Evolutionary conservation across 768 basidiomycete genomes (phyloP).

Genomic region (Panaeolus papilionaceus): DNA sequence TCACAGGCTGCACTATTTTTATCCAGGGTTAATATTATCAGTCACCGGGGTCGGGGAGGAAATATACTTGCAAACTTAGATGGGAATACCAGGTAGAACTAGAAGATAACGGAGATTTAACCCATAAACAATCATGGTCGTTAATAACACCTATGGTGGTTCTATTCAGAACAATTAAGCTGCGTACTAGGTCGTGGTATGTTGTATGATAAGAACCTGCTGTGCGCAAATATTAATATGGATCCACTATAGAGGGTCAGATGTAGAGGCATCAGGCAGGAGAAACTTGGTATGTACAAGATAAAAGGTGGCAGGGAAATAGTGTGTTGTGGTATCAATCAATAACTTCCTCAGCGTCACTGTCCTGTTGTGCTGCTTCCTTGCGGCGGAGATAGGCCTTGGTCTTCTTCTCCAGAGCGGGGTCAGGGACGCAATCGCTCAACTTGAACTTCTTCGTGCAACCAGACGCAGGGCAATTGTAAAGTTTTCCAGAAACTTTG

Average conservation of each 20-base stretch:
- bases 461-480: slow-evolving; percentile 74
- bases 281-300: neutral
- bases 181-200: neutral
- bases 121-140: neutral
- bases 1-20: no score
- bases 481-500: slow-evolving; percentile 34
- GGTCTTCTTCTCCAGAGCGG: slow-evolving; percentile 65
- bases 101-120: neutral
- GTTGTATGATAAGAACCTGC: neutral
- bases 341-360: slow-evolving; percentile 67
- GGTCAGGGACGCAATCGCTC: slow-evolving; percentile 57
- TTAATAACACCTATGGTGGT: neutral
- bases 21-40: no score
- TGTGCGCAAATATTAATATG: neutral
- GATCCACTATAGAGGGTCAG: neutral
- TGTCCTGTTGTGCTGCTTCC: slow-evolving; percentile 52
- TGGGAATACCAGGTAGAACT: neutral
- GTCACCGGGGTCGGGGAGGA: no score
- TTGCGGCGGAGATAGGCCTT: slow-evolving; percentile 63
- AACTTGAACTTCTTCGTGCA: slow-evolving; percentile 67
- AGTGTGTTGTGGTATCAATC: slow-evolving; percentile 37
- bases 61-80: no score
- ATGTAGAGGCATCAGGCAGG: neutral
- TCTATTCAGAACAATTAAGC: neutral
- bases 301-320: neutral